phyloP scores from a whole-genome alignment of 2,329 filamentous ascomycete species.

The Aspergillus sp. region DNA sequence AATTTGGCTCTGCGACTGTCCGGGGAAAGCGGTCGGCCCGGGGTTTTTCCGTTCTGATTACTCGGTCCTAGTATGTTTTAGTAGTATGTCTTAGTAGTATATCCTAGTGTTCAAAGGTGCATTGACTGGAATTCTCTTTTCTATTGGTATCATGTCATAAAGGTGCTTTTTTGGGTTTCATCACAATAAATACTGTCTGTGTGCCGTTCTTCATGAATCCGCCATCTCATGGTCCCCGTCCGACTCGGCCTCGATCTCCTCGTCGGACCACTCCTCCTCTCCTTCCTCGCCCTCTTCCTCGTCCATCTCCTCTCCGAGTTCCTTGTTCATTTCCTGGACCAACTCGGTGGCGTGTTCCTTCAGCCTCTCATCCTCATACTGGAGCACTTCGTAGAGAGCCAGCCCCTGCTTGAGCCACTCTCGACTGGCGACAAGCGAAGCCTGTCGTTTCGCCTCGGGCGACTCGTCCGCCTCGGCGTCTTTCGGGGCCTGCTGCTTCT shows the following conservation, averaged over 20 bases:
- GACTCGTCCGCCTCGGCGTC: conserved; percentile 33
- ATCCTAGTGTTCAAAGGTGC: not conserved
- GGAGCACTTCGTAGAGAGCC: conserved; percentile 71
- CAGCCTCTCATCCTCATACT: conserved; percentile 64
- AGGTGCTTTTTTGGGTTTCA: conserved; percentile 14
- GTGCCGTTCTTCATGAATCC: conserved; percentile 36
- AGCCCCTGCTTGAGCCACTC: conserved; percentile 82
- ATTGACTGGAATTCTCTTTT: conserved; percentile 10
- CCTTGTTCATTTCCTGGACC: conserved; percentile 57
- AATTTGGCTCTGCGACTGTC: conserved; percentile 28
- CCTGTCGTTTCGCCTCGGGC: conserved; percentile 55
- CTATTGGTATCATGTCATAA: conserved; percentile 34
- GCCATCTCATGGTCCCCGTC: conserved; percentile 56
- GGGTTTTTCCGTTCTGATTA: conserved; percentile 28
- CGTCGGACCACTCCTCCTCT: conserved; percentile 54
- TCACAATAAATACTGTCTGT: conserved; percentile 21
- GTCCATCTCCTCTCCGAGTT: conserved; percentile 61
- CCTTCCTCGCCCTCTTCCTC: conserved; percentile 58
- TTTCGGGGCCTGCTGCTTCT: conserved; percentile 44
- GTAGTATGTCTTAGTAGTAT: not conserved
- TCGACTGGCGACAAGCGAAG: conserved; percentile 70
- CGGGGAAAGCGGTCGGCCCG: conserved; percentile 25
- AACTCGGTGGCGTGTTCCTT: conserved; percentile 46
- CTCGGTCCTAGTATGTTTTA: not conserved
- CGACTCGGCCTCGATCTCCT: conserved; percentile 56